These are phyloP conservation scores for Globisporangium takayamanum DNA, from an alignment of 352 stramenopile genomes.

Conservation along the genomic window DNA sequence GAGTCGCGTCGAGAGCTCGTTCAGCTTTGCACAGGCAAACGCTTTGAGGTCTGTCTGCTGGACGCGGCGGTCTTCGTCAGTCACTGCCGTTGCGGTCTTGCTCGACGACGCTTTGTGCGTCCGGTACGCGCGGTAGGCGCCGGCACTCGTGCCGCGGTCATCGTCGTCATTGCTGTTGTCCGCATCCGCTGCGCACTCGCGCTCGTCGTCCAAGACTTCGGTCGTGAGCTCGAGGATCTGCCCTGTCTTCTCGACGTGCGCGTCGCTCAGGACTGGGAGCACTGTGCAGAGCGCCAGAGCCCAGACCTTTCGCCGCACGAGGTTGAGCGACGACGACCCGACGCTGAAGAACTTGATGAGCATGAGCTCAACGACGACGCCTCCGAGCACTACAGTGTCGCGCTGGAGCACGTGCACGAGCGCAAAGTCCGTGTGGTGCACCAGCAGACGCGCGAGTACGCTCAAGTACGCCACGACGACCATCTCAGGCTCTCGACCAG, in stretches of 20 bases:
- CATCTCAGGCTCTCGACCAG: constrained; percentile 40
- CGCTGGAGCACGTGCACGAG: constrained; percentile 36
- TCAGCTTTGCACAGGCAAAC: constrained; percentile 33
- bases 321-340: constrained; percentile 44
- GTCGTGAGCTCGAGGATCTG: constrained; percentile 60
- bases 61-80: constrained; percentile 31
- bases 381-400: constrained; percentile 27
- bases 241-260: constrained; percentile 47
- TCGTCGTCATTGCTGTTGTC: background rate
- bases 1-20: constrained; percentile 33
- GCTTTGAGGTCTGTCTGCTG: constrained; percentile 36
- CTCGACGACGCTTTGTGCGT: constrained; percentile 22
- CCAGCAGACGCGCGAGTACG: constrained; percentile 44
- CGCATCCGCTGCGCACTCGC: constrained; percentile 10
- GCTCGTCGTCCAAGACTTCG: constrained; percentile 68
- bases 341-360: constrained; percentile 71
- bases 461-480: constrained; percentile 60
- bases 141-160: constrained; percentile 2
- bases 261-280: constrained; percentile 29
- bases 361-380: constrained; percentile 47
- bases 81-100: constrained; percentile 12
- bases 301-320: constrained; percentile 66
- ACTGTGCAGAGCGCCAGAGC: constrained; percentile 40
- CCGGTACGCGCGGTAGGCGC: constrained; percentile 51
- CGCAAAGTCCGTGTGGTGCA: constrained; percentile 39